Evolutionary conservation across 345 rosid genomes (phyloP).

Genomic region (Euphorbia lathyris): DNA sequence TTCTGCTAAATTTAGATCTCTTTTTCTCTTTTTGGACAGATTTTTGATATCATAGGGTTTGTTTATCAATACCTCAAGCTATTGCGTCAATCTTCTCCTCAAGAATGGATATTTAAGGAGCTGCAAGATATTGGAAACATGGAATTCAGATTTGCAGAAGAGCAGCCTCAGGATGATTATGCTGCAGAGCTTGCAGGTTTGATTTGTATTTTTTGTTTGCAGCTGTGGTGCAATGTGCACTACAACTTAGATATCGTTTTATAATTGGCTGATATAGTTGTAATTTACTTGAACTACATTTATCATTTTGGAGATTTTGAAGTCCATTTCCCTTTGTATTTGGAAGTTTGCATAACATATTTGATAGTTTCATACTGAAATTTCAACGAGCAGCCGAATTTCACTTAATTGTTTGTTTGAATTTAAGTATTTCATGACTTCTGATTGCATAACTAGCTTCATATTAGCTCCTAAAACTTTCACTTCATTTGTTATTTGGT

Average conservation of each 20-base stretch:
- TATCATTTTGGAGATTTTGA: neutral
- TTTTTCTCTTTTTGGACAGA: conserved; percentile 36
- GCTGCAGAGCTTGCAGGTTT: conserved; percentile 94
- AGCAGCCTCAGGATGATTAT: conserved; percentile 95
- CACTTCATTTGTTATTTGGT: neutral
- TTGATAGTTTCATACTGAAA: neutral
- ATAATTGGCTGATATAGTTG: neutral
- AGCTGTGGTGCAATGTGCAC: neutral
- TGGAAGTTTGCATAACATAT: neutral
- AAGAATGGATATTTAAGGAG: conserved; percentile 98
- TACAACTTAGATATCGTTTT: neutral
- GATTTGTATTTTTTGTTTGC: conserved; percentile 13
- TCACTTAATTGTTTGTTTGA: neutral
- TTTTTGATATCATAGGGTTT: conserved; percentile 73
- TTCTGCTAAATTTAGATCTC: neutral
- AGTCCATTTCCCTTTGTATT: neutral
- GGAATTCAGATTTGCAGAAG: conserved; percentile 94
- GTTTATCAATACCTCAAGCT: conserved; percentile 85
- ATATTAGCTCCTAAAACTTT: neutral
- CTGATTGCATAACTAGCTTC: neutral
- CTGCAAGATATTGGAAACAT: conserved; percentile 90
- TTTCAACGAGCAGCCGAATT: neutral
- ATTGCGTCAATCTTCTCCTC: conserved; percentile 67
- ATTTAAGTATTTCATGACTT: neutral
- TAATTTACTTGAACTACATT: neutral